Conservation (phyloP, 306 rosid genomes). For the Ceratonia siliqua region DNA sequence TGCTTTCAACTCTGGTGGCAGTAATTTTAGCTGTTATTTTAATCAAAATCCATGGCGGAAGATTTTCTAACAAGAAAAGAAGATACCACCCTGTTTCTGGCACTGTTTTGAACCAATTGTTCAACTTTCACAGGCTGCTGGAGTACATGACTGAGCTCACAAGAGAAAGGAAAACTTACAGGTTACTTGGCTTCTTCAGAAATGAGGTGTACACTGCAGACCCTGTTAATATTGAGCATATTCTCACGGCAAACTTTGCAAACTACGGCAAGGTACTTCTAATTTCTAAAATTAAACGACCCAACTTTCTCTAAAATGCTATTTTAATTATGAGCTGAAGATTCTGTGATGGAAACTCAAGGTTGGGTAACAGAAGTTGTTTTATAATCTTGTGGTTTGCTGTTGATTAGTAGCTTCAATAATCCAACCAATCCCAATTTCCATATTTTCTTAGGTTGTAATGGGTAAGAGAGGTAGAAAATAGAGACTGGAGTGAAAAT, state of each 20-base stretch:
- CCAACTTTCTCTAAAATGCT: neutral
- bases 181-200: constrained; percentile 52
- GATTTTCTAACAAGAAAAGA: constrained; percentile 32
- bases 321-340: neutral
- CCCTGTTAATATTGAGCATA: constrained; percentile 60
- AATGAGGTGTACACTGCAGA: constrained; percentile 68
- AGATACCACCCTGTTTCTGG: constrained; percentile 48
- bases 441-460: no score
- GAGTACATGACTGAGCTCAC: constrained; percentile 65
- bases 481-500: no score
- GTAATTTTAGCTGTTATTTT: constrained; percentile 25
- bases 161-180: constrained; percentile 48
- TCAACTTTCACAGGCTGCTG: constrained; percentile 50
- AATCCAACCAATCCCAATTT: neutral
- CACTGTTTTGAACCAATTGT: constrained; percentile 21
- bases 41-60: constrained; percentile 23
- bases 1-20: constrained; percentile 20
- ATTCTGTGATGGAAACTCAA: neutral
- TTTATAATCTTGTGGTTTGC: neutral
- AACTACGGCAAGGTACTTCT: constrained; percentile 66
- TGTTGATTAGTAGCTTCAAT: neutral
- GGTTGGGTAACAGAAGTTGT: neutral
- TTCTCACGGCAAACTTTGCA: constrained; percentile 52
- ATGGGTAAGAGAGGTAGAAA: no score
- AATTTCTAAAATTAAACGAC: no score